phyloP scores from a whole-genome alignment of 2,329 filamentous ascomycete genomes.

The Neofusicoccum cordaticola region DNA sequence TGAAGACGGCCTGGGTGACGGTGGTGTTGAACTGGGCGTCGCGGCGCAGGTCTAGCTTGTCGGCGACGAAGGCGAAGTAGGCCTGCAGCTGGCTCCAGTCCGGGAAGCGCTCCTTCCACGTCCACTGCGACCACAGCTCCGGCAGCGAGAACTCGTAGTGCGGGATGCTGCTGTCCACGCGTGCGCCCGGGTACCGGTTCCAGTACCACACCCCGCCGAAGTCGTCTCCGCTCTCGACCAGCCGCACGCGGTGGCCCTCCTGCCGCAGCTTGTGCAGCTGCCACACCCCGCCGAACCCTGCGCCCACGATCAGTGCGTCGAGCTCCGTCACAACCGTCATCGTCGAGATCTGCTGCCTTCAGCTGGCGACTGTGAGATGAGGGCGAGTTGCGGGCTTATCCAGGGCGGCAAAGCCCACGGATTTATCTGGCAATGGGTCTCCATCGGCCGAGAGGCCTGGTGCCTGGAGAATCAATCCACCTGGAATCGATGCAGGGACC shows the following conservation, averaged over 20 bases:
- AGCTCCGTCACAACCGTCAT: background rate
- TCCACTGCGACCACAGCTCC: conserved; percentile 29
- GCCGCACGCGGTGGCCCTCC: conserved; percentile 24
- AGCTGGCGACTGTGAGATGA: too few relatives aligned
- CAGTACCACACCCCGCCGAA: conserved; percentile 29
- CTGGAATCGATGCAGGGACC: too few relatives aligned
- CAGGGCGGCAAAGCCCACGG: too few relatives aligned
- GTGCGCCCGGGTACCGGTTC: conserved; percentile 30
- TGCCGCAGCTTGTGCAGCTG: conserved; percentile 27
- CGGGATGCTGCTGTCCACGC: conserved; percentile 14
- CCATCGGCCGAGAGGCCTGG: too few relatives aligned
- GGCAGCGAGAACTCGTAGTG: conserved; percentile 32
- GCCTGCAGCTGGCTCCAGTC: conserved; percentile 32
- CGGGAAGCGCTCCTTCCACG: conserved; percentile 37
- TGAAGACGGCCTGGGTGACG: conserved; percentile 33
- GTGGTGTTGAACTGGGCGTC: conserved; percentile 44
- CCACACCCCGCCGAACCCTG: conserved; percentile 30
- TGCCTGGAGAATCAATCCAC: too few relatives aligned
- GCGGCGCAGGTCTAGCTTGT: conserved; percentile 32
- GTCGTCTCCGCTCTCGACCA: conserved; percentile 24
- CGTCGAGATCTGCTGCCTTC: too few relatives aligned
- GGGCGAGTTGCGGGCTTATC: too few relatives aligned
- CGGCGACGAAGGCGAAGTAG: conserved; percentile 35
- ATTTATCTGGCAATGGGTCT: too few relatives aligned
- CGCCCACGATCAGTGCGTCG: conserved; percentile 28